Evolutionary conservation across 345 rosid genomes (phyloP), one percentile per base, ranked within the genome.

Genomic region (Eutrema heterophyllum): DNA sequence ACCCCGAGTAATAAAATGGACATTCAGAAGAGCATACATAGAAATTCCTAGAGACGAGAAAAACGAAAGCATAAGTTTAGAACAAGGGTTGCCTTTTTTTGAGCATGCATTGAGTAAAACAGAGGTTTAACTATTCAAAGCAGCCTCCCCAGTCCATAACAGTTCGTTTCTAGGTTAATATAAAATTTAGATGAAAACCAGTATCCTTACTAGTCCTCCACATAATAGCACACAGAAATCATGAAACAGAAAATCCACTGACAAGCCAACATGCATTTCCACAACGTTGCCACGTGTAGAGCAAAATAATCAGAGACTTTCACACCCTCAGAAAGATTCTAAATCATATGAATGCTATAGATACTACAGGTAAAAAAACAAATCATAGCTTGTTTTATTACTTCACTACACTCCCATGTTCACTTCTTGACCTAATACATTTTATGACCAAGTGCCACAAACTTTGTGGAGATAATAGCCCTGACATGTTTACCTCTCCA

Each of bases 21-120:
- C 49, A 59, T 38, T 13, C 38, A 67, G 73, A 68, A 59, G 60
- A 50, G 53, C 72, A 59, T 32, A 24, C 49, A 41, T 16, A 65
- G 63, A 75, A 21, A 50, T 13, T n/a, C 16, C 27, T 50, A 3
- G 43, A 21, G 59, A 57, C 9, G 24, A 67, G 49, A 50, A 74
- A 33, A 58, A 43, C 5, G 2, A 46, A 63, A 45, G 27, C 18
- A 35, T 54, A 63, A 16, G 38, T 45, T 53, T 52, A 8, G 10
- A 76, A 76, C 29, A 69, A 16, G 29, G 44, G 45, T 13, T 36
- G 5, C 49, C 36, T 64, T 48, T 40, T 29, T 36, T 36, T 54
- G 30, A 69, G 63, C 65, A 38, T 62, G 57, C 51, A 69, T 68
- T 35, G 45, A 46, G 71, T 62, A 9, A 43, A 44, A 13, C 46